phyloP scores from a whole-genome alignment of 306 rosid species.

The Cucurbita moschata region DNA sequence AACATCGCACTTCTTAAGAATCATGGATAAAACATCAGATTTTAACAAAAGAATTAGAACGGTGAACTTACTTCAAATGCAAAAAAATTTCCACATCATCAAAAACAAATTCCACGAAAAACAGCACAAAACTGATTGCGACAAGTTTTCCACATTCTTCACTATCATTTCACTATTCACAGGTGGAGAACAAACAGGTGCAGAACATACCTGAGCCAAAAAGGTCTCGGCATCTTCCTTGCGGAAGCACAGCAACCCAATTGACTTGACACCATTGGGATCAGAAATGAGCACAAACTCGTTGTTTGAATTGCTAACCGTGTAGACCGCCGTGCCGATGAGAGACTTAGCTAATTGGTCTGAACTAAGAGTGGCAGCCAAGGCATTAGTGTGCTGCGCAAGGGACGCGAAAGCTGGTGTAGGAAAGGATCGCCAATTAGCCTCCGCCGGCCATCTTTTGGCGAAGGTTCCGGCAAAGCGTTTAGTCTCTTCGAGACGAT shows the following conservation, averaged over 20 bases:
- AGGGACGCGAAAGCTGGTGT: slow-evolving; percentile 24
- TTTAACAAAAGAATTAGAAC: neutral
- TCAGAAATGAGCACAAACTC: slow-evolving; percentile 92
- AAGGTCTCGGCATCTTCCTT: slow-evolving; percentile 86
- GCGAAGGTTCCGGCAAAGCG: slow-evolving; percentile 43
- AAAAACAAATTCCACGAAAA: neutral
- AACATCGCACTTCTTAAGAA: neutral
- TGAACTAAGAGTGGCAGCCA: slow-evolving; percentile 52
- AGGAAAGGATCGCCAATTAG: slow-evolving; percentile 12
- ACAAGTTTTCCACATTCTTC: neutral
- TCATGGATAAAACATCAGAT: neutral
- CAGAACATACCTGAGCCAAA: slow-evolving; percentile 56
- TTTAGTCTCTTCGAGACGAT: slow-evolving; percentile 43
- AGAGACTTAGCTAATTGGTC: slow-evolving; percentile 64
- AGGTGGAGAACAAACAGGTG: neutral
- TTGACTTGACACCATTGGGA: slow-evolving; percentile 57
- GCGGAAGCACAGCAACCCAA: slow-evolving; percentile 87
- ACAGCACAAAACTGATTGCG: neutral
- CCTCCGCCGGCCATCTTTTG: slow-evolving; percentile 6
- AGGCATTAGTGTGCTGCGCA: slow-evolving; percentile 35
- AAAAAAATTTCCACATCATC: neutral
- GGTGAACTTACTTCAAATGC: neutral
- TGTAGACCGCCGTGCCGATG: slow-evolving; percentile 68
- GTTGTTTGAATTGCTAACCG: slow-evolving; percentile 83
- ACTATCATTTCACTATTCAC: neutral